Conservation (phyloP, 2,329 filamentous ascomycete genomes). For the Chalaropsis thielavioides region DNA sequence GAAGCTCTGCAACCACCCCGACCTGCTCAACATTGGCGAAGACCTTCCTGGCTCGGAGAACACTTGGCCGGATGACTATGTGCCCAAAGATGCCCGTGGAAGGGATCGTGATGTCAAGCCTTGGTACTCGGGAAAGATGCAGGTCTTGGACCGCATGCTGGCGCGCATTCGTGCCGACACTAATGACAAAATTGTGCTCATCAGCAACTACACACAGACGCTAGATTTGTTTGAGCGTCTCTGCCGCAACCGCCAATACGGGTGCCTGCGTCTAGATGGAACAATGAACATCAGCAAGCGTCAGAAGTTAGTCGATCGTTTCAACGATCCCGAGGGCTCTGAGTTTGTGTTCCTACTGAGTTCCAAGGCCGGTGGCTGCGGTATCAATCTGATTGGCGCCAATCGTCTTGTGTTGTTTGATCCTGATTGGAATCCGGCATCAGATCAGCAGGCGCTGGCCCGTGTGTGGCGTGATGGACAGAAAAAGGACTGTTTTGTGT, state of each 20-base stretch:
- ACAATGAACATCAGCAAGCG: constrained; percentile 97
- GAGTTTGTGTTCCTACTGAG: constrained; percentile 95
- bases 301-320: constrained; percentile 92
- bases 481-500: constrained; percentile 98
- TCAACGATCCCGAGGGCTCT: constrained; percentile 79
- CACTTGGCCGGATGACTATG: constrained; percentile 71
- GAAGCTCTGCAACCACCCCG: constrained; percentile 96
- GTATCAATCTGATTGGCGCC: constrained; percentile 86
- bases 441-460: constrained; percentile 90
- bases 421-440: constrained; percentile 94
- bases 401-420: constrained; percentile 94
- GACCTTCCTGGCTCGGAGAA: constrained; percentile 80
- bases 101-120: constrained; percentile 84
- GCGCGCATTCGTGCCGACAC: constrained; percentile 89
- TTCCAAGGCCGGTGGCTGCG: constrained; percentile 91
- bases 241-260: constrained; percentile 73
- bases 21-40: constrained; percentile 66
- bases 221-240: constrained; percentile 87
- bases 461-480: constrained; percentile 98
- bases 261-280: constrained; percentile 77
- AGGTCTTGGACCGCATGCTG: constrained; percentile 94
- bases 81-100: constrained; percentile 74
- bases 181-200: constrained; percentile 97
- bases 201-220: constrained; percentile 96
- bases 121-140: constrained; percentile 97